Percentiles rank a stretch among this genome's conserved stretches.
These are phyloP conservation scores for Silene coronaria DNA, from an alignment of 179 eudicot genomes.

Conservation along the genomic window DNA sequence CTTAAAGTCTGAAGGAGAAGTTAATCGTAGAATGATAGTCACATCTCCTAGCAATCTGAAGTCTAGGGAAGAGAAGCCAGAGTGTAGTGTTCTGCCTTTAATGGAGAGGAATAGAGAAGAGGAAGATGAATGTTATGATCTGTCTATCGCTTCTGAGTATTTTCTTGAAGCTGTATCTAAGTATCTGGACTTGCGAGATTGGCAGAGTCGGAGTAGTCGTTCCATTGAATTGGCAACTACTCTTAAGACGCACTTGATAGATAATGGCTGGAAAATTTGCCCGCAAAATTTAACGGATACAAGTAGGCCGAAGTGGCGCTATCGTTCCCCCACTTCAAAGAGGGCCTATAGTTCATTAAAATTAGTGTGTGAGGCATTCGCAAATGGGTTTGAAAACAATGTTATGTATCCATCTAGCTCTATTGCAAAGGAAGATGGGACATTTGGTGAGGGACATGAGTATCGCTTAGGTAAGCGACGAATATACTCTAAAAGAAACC, in stretches of 20 bases:
- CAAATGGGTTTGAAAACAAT: constrained; percentile 19
- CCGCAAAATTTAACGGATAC: neutral
- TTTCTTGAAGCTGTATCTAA: constrained; percentile 46
- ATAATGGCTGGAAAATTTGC: constrained; percentile 64
- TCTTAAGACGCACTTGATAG: constrained; percentile 56
- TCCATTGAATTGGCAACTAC: constrained; percentile 11
- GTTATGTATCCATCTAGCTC: constrained; percentile 12
- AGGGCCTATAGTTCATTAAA: constrained; percentile 40
- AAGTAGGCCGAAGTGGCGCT: constrained; percentile 30
- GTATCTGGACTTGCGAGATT: constrained; percentile 26
- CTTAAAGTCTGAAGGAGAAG: neutral
- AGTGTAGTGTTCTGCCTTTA: neutral
- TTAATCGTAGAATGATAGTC: neutral
- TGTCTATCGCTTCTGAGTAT: constrained; percentile 33
- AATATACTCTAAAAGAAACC: neutral
- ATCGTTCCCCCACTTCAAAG: constrained; percentile 44
- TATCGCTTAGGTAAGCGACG: neutral
- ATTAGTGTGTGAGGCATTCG: constrained; percentile 43
- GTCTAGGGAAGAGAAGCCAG: constrained; percentile 3
- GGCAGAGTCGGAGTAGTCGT: neutral
- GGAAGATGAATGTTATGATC: neutral
- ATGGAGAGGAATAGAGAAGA: neutral
- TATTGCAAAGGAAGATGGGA: constrained; percentile 12
- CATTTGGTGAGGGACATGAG: neutral
- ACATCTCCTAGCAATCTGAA: constrained; percentile 9